Percentiles rank a stretch among this genome's conserved stretches.
These are phyloP conservation scores for Stemphylium beticola DNA, from an alignment of 2,329 filamentous ascomycete species.

Conservation along the genomic window DNA sequence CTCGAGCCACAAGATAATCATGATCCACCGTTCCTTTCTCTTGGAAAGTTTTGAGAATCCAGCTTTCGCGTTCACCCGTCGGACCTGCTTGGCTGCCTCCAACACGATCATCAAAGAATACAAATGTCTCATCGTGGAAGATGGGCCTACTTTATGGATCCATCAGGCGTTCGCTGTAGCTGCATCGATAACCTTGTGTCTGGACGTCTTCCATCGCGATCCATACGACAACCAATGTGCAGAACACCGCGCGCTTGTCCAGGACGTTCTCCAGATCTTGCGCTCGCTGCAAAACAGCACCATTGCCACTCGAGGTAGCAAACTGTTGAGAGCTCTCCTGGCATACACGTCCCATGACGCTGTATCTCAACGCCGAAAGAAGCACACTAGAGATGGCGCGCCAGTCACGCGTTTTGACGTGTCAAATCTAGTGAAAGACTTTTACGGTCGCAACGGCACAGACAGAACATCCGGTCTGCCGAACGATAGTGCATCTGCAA, in stretches of 20 bases:
- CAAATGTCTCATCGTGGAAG: conserved; percentile 36
- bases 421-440: not conserved
- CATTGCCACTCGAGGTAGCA: not conserved
- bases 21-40: conserved; percentile 50
- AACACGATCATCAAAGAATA: conserved; percentile 49
- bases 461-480: not conserved
- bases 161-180: conserved; percentile 44
- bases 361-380: not conserved
- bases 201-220: not conserved
- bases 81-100: conserved; percentile 48
- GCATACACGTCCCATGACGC: not conserved
- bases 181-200: not conserved
- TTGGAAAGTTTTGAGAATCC: conserved; percentile 44
- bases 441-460: not conserved
- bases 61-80: conserved; percentile 44
- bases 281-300: not conserved
- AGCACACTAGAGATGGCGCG: not conserved
- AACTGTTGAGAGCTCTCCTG: not conserved
- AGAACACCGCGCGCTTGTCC: not conserved
- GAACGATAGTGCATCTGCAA: not conserved
- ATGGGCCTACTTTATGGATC: conserved; percentile 49
- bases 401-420: not conserved
- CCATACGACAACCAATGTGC: not conserved
- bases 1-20: conserved; percentile 45
- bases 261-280: not conserved